Evolutionary conservation across 2,329 filamentous ascomycete genomes (phyloP), one percentile per base, ranked within the genome.

Genomic region (Aspergillus latus): DNA sequence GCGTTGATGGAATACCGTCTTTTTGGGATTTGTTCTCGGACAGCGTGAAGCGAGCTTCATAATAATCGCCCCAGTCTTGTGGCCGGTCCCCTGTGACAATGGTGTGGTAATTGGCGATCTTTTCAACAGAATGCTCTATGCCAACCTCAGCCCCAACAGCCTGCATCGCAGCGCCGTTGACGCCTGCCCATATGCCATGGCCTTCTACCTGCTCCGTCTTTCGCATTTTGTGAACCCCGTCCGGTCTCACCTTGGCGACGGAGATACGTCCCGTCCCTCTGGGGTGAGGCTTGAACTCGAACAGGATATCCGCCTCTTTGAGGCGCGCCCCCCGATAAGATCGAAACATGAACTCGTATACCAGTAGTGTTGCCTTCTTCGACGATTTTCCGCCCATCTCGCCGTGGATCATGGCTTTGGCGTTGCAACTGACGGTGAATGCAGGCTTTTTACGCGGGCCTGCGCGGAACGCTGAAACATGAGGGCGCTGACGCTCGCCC

Each of bases 401-500:
- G 13, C 47, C 47, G 30, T 49, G 47, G 15, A 49, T 26, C 26
- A 49, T 49, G 5, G 47, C 47, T 30, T 49, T 49, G 2, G 47
- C 47, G n/a, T 49, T 49, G 47, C 47, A 49, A n/a, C 47, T 49
- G 32, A 42, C 36, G 26, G 47, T 49, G 36, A 49, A 49, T 29
- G 47, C 47, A 21, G 47, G 47, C 36, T 49, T 29, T 30, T 40
- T 49, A 5, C 36, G 34, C 21, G 26, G 47, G 13, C 47, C 47
- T 30, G 34, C 47, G 21, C 26, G 34, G 34, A 49, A 49, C 15
- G 21, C 4, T 10, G 47, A 29, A 21, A 49, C 47, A 7, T 10
- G 3, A 2, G 48, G 21, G 4, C 48, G 36, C 36, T 50, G 48
- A 4, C 48, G 48, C 48, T 50, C 11, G 13, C 48, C 48, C 5